A percentile compares a stretch with the other conserved stretches of the same genome.
These are phyloP conservation scores for Triticum timopheevii DNA, from an alignment of 176 grass and related monocot genomes.

Conservation along the genomic window DNA sequence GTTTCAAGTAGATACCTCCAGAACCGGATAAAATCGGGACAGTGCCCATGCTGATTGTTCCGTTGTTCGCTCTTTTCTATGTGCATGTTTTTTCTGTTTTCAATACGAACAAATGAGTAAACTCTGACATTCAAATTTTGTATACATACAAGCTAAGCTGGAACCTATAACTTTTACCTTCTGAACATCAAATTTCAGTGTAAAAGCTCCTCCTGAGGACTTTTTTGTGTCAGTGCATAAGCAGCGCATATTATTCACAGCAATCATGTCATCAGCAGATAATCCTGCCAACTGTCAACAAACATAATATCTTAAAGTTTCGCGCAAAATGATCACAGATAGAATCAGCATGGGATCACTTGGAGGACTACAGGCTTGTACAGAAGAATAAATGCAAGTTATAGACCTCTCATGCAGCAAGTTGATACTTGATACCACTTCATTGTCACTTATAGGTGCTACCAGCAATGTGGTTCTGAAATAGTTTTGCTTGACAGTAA, in stretches of 20 bases:
- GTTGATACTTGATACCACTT: conserved; percentile 20
- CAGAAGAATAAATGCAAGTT: background rate
- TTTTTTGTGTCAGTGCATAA: conserved; percentile 88
- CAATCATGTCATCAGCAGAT: conserved; percentile 95
- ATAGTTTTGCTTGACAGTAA: conserved; percentile 1
- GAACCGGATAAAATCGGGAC: conserved; percentile 92
- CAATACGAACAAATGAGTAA: conserved; percentile 18
- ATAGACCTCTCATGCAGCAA: background rate
- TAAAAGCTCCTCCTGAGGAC: conserved; percentile 71
- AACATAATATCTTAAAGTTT: conserved; percentile 25
- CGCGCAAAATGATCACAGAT: background rate
- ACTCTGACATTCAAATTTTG: conserved; percentile 18
- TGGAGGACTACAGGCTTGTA: background rate
- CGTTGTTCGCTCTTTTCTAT: conserved; percentile 71
- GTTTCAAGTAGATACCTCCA: conserved; percentile 63
- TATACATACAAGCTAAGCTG: conserved; percentile 8
- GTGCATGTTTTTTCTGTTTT: conserved; percentile 73
- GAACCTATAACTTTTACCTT: conserved; percentile 50
- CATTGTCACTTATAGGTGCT: background rate
- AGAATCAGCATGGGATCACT: conserved; percentile 1
- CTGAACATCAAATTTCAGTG: conserved; percentile 84
- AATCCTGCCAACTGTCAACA: conserved; percentile 79
- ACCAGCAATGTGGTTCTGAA: background rate
- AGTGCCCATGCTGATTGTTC: conserved; percentile 79
- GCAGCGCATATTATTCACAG: conserved; percentile 88